These are phyloP conservation scores for Lagenidium sp. DNA, from an alignment of 352 stramenopile genomes.

Conservation along the genomic window DNA sequence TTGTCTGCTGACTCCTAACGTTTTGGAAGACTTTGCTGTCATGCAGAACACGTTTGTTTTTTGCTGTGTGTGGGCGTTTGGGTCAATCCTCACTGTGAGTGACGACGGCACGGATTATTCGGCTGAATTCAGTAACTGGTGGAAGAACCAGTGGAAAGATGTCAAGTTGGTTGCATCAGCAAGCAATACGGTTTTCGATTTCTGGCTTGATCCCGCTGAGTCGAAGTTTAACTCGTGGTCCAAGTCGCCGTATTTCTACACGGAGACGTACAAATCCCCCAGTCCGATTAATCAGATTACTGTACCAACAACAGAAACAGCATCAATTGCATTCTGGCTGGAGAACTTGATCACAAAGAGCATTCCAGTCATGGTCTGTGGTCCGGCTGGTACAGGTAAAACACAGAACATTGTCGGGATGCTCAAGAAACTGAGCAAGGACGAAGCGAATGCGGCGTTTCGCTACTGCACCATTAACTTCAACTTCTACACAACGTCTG, in stretches of 20 bases:
- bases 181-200: conserved; percentile 96
- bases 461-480: conserved; percentile 94
- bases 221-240: conserved; percentile 93
- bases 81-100: conserved; percentile 86
- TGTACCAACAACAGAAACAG: conserved; percentile 93
- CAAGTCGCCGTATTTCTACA: conserved; percentile 94
- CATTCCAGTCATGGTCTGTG: conserved; percentile 92
- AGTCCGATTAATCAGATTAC: conserved; percentile 87
- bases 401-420: conserved; percentile 93
- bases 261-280: conserved; percentile 76
- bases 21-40: conserved; percentile 66
- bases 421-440: conserved; percentile 89
- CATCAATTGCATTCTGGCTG: conserved; percentile 94
- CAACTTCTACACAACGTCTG: conserved; percentile 96
- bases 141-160: conserved; percentile 93
- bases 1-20: conserved; percentile 73
- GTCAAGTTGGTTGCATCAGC: conserved; percentile 91
- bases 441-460: conserved; percentile 75
- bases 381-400: conserved; percentile 92
- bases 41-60: conserved; percentile 94
- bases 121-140: conserved; percentile 93
- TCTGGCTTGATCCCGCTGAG: conserved; percentile 91
- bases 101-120: conserved; percentile 94
- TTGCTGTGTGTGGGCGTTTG: conserved; percentile 94
- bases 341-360: conserved; percentile 88